Conservation (phyloP, 164 flowering plant genomes). For the Nelumbo lutea region DNA sequence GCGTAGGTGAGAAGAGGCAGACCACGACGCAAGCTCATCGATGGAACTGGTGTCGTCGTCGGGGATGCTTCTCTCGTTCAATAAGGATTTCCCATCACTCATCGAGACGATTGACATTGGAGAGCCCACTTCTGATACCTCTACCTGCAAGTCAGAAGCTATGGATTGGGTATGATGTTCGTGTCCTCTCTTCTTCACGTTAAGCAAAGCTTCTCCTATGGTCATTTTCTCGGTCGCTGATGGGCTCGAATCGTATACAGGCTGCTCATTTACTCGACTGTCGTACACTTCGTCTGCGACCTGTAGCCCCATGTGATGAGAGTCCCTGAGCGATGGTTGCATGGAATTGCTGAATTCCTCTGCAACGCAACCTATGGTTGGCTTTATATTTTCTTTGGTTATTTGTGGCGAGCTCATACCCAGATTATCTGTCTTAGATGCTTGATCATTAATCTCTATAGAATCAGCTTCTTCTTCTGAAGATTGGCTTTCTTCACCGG, state of each 20-base stretch:
- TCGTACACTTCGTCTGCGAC: slow-evolving; percentile 21
- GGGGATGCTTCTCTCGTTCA: slow-evolving; percentile 10
- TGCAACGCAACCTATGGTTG: slow-evolving; percentile 22
- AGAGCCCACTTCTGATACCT: slow-evolving; percentile 23
- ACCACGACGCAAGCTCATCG: slow-evolving; percentile 11
- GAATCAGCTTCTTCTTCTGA: slow-evolving; percentile 33
- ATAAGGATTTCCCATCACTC: slow-evolving; percentile 6
- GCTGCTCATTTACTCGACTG: slow-evolving; percentile 33
- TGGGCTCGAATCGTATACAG: slow-evolving; percentile 75
- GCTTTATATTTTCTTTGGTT: slow-evolving; percentile 11
- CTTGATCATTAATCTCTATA: slow-evolving; percentile 23
- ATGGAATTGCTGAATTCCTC: too few relatives aligned
- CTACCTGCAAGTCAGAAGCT: slow-evolving; percentile 34
- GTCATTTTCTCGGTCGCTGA: slow-evolving; percentile 23
- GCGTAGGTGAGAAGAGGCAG: slow-evolving; percentile 12
- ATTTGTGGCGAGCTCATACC: slow-evolving; percentile 1
- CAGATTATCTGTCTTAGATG: slow-evolving; percentile 22
- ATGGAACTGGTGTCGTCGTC: slow-evolving; percentile 14
- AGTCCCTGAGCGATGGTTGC: too few relatives aligned
- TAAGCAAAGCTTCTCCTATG: slow-evolving; percentile 11
- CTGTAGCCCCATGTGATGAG: too few relatives aligned
- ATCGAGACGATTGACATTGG: slow-evolving; percentile 4
- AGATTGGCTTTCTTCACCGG: slow-evolving; percentile 45
- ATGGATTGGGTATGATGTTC: slow-evolving; percentile 25
- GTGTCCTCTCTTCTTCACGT: slow-evolving; percentile 9